Percentiles rank a stretch among this genome's conserved stretches.
These are phyloP conservation scores for Viridothelium virens DNA, from an alignment of 495 filamentous ascomycete genomes.

Conservation along the genomic window DNA sequence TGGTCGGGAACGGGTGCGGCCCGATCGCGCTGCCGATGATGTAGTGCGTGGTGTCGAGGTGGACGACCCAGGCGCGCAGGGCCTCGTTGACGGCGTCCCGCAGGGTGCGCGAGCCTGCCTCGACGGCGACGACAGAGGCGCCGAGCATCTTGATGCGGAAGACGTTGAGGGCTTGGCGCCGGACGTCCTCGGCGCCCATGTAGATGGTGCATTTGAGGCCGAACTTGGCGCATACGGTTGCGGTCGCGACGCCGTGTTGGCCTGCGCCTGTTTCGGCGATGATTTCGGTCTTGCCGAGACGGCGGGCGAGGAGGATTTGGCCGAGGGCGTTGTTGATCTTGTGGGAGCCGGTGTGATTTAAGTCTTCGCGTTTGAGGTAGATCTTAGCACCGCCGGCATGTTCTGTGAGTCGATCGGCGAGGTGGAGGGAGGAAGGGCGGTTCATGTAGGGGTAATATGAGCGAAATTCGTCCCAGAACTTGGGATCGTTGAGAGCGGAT, in stretches of 20 bases:
- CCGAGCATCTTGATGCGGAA: slow-evolving; percentile 96
- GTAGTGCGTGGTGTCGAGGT: slow-evolving; percentile 86
- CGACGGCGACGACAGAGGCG: slow-evolving; percentile 76
- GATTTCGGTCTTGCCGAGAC: slow-evolving; percentile 84
- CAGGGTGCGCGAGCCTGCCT: slow-evolving; percentile 75
- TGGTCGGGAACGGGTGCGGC: slow-evolving; percentile 91
- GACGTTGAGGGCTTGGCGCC: slow-evolving; percentile 88
- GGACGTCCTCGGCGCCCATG: slow-evolving; percentile 93
- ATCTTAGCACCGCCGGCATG: slow-evolving; percentile 85
- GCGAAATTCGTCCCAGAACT: slow-evolving; percentile 95
- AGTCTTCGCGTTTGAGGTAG: slow-evolving; percentile 90
- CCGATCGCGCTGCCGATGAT: slow-evolving; percentile 94
- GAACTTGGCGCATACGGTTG: slow-evolving; percentile 93
- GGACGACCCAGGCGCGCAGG: slow-evolving; percentile 77
- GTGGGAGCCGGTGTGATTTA: slow-evolving; percentile 74
- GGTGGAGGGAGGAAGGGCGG: slow-evolving; percentile 81
- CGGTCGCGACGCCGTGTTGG: slow-evolving; percentile 91
- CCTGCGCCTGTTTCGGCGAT: slow-evolving; percentile 96
- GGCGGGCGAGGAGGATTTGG: slow-evolving; percentile 72
- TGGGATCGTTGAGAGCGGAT: slow-evolving; percentile 69
- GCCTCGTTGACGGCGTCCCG: slow-evolving; percentile 97
- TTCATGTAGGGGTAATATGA: slow-evolving; percentile 98
- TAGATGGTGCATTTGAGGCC: slow-evolving; percentile 92
- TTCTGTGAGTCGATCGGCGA: slow-evolving; percentile 79
- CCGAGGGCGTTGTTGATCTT: slow-evolving; percentile 98